Conservation (phyloP, 768 basidiomycete genomes). For the Russula olivacea region DNA sequence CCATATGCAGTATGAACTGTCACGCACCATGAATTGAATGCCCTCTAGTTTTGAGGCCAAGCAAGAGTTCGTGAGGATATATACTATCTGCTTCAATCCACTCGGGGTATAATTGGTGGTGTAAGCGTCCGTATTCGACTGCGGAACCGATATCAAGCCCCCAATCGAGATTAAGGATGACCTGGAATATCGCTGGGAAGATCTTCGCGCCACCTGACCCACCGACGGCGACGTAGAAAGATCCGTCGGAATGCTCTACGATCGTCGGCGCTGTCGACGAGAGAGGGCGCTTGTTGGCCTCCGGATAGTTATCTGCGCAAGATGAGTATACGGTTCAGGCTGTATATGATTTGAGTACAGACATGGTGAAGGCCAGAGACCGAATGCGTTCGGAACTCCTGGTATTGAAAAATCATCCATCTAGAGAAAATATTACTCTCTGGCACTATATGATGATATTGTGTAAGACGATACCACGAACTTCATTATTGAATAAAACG, state of each 20-base stretch:
- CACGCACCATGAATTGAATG: constrained; percentile 64
- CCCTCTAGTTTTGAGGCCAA: constrained; percentile 51
- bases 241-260: constrained; percentile 67
- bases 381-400: constrained; percentile 77
- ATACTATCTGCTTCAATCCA: constrained; percentile 54
- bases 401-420: constrained; percentile 94
- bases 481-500: constrained; percentile 85
- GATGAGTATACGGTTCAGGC: constrained; percentile 7
- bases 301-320: constrained; percentile 76
- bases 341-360: neutral
- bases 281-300: constrained; percentile 80
- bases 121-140: constrained; percentile 79
- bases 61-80: constrained; percentile 52
- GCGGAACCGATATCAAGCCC: constrained; percentile 74
- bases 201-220: constrained; percentile 88
- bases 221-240: constrained; percentile 68
- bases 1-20: constrained; percentile 35
- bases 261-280: constrained; percentile 83
- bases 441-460: neutral
- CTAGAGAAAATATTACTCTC: constrained; percentile 29
- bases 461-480: constrained; percentile 27
- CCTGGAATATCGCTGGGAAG: constrained; percentile 73
- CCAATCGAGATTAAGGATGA: constrained; percentile 73
- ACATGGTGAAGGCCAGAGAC: constrained; percentile 75
- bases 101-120: constrained; percentile 78